Base-by-base conservation (phyloP, 2,329 filamentous ascomycete genomes). In the Cladophialophora yegresii region DNA sequence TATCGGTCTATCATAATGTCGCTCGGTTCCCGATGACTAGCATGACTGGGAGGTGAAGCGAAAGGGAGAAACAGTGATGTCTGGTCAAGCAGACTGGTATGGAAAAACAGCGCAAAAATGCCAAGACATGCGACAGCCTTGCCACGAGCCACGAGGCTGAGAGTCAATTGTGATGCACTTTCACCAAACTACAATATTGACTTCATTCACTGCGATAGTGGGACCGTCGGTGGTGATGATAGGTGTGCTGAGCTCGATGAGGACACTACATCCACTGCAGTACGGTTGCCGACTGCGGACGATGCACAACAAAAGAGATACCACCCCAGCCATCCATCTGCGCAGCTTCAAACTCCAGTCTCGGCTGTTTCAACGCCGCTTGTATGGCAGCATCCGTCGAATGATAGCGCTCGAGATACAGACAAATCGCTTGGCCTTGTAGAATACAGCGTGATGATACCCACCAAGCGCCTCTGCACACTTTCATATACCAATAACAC, bases 401-500 rank as follows among this genome's bases (percentile, higher is more conserved):
- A 62, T 75, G 69, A 67, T 73, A 64, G 32, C 67, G 71, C 54
- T 77, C 77, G 58, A 83, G 65, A 70, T 77, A 79, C n/a, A 78
- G 65, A 63, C 75, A 79, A 23, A 85, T 82, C 0, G 83, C 79
- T 53, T 78, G 75, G n/a, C 81, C 81, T 68, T 85, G 82, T 0
- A 84, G 69, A 30, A 76, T 67, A 4, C 80, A 77, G 53, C 83
- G 76, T 57, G 77, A 74, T 51, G 77, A 74, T 13, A 83, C 65
- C 80, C 81, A 85, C 84, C 83, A 85, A 9, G 75, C 70, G 16
- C 62, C 61, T 56, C 63, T 59, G 13, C 76, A 78, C 13, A 83
- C 72, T 65, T 82, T 80, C 9, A 81, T 80, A 71, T 82, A 84
- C 84, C 84, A 88, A 73, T 82, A 84, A 0, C 80, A 77, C n/a